Conservation (phyloP, 2,329 filamentous ascomycete species). For the Zalaria sp. region DNA sequence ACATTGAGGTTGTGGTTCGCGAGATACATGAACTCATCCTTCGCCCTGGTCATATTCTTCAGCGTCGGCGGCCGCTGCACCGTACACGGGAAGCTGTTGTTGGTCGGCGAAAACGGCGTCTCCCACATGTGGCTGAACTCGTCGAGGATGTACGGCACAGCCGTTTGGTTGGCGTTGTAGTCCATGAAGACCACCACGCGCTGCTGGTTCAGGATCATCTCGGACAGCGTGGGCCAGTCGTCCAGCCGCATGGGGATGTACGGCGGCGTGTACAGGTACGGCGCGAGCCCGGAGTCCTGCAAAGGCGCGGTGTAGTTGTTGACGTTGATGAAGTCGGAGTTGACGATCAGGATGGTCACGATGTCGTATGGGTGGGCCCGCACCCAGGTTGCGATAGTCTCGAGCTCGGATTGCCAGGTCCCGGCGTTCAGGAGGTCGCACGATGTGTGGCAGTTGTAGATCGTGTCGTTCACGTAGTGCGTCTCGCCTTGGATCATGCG, state of each 20-base stretch:
- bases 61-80: conserved; percentile 63
- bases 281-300: conserved; percentile 53
- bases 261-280: conserved; percentile 60
- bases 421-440: conserved; percentile 75
- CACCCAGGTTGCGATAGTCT: conserved; percentile 58
- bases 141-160: conserved; percentile 72
- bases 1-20: conserved; percentile 87
- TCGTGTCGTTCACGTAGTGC: conserved; percentile 39
- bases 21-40: conserved; percentile 55
- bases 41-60: conserved; percentile 31
- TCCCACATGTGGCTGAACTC: conserved; percentile 86
- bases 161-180: conserved; percentile 66
- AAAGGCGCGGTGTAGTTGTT: conserved; percentile 54
- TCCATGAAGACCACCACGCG: conserved; percentile 73
- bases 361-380: conserved; percentile 69
- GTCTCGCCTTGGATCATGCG: conserved; percentile 49
- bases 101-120: conserved; percentile 65
- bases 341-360: conserved; percentile 73
- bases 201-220: conserved; percentile 54
- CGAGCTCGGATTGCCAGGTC: conserved; percentile 60
- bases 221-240: conserved; percentile 72
- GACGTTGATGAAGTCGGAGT: conserved; percentile 59
- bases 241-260: conserved; percentile 54
- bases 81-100: conserved; percentile 60
- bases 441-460: conserved; percentile 74